A percentile compares a stretch with the other conserved stretches of the same genome.
phyloP scores from a whole-genome alignment of 345 rosid genomes.

The Populus nigra region DNA sequence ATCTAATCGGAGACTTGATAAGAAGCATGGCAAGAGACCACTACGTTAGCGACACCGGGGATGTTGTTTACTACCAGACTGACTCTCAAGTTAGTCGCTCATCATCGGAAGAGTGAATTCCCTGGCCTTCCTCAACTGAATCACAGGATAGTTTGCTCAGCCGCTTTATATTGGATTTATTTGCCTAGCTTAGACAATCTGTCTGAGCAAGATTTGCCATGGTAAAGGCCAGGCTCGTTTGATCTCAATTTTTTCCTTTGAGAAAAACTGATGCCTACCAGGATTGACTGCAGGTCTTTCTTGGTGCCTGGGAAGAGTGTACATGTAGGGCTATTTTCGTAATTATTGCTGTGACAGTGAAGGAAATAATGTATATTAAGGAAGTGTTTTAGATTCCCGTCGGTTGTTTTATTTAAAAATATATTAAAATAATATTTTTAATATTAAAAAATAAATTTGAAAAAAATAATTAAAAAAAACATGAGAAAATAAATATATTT shows the following conservation, averaged over 20 bases:
- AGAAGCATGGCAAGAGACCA: conserved; percentile 62
- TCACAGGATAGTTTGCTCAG: not conserved
- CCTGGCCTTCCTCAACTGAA: not conserved
- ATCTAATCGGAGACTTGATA: conserved; percentile 50
- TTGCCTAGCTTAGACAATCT: not conserved
- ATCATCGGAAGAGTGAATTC: not conserved
- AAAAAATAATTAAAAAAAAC: too few species aligned
- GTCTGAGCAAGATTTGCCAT: not conserved
- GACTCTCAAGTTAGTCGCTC: conserved; percentile 39
- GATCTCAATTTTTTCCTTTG: not conserved
- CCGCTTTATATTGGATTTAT: not conserved
- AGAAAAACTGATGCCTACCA: not conserved
- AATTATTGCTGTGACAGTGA: not conserved
- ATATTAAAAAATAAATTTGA: too few species aligned
- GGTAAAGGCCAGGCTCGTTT: not conserved
- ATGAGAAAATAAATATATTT: too few species aligned
- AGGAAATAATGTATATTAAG: not conserved
- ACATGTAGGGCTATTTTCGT: not conserved
- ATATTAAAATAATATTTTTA: too few species aligned
- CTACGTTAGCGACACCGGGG: conserved; percentile 73
- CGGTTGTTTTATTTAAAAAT: too few species aligned
- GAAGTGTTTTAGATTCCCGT: too few species aligned
- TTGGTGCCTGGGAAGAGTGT: not conserved
- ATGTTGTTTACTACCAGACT: conserved; percentile 63
- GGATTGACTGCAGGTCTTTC: not conserved